Conservation (phyloP, 2,329 filamentous ascomycete species). For the Paracorniculantispora psalliotae region DNA sequence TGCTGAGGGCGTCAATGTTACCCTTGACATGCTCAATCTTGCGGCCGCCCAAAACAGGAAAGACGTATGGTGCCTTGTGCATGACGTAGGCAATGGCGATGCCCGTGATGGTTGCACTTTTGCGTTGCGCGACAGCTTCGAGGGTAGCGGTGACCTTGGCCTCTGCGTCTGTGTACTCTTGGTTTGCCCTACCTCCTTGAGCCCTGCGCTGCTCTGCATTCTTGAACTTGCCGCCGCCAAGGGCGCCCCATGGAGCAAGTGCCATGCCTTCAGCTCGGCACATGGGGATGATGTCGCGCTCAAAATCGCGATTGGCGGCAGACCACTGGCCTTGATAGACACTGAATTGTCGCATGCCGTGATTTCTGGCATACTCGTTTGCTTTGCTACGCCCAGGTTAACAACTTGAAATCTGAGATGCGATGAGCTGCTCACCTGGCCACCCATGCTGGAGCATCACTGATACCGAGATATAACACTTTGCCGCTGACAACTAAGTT, state of each 20-base stretch:
- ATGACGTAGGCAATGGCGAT: conserved; percentile 68
- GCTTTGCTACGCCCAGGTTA: conserved; percentile 48
- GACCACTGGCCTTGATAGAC: conserved; percentile 42
- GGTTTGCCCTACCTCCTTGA: conserved; percentile 31
- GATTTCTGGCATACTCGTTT: conserved; percentile 63
- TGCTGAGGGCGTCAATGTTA: conserved; percentile 63
- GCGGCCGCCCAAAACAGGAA: conserved; percentile 66
- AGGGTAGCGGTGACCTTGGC: conserved; percentile 41
- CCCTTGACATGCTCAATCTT: conserved; percentile 64
- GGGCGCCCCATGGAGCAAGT: conserved; percentile 54
- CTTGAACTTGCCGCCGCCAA: conserved; percentile 46
- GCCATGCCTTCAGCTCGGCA: conserved; percentile 42
- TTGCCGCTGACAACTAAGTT: conserved; percentile 55
- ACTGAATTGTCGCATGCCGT: conserved; percentile 65
- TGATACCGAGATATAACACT: conserved; percentile 61
- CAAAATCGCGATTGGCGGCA: conserved; percentile 34
- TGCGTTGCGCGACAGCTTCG: conserved; percentile 45
- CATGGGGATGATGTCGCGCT: conserved; percentile 42
- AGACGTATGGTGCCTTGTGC: conserved; percentile 66
- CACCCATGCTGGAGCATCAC: conserved; percentile 65
- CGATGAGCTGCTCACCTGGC: conserved; percentile 36
- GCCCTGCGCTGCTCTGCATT: conserved; percentile 30
- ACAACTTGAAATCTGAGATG: too few species aligned
- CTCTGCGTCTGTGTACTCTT: conserved; percentile 47
- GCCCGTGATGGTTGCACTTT: conserved; percentile 39